Evolutionary conservation across 2,329 filamentous ascomycete genomes (phyloP).

Genomic region (Leptodontidium sp.): DNA sequence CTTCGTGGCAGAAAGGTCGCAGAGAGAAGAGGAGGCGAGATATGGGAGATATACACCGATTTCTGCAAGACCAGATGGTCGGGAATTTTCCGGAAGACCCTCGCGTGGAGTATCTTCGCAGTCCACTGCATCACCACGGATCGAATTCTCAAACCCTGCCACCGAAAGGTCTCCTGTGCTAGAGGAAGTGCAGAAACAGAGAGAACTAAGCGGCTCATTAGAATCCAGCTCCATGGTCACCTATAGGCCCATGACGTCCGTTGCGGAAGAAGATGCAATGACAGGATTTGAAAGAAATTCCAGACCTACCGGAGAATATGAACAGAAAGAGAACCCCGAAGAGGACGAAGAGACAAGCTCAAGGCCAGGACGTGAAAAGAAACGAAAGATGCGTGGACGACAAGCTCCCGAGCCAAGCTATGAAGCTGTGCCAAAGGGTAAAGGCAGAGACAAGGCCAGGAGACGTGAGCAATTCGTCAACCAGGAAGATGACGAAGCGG

Average conservation of each 20-base stretch:
- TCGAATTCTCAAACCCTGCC: neutral
- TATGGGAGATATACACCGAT: conserved; percentile 40
- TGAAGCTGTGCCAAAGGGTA: conserved; percentile 38
- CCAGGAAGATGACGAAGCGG: conserved; percentile 46
- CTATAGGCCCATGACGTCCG: neutral
- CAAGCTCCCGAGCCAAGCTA: conserved; percentile 23
- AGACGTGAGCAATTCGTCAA: conserved; percentile 41
- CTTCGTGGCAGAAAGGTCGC: conserved; percentile 36
- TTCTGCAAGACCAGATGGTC: conserved; percentile 1
- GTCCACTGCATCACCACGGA: neutral
- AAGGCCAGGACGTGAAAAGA: conserved; percentile 24
- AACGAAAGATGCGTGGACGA: conserved; percentile 22
- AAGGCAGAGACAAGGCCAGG: conserved; percentile 44
- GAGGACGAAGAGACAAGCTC: conserved; percentile 23
- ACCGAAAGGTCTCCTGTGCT: neutral
- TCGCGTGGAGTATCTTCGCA: neutral
- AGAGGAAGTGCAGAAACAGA: conserved; percentile 1
- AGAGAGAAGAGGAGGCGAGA: conserved; percentile 41
- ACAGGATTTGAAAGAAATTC: conserved; percentile 3
- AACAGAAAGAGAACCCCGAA: conserved; percentile 5
- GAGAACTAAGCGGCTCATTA: neutral
- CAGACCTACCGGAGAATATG: neutral
- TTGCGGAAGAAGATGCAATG: neutral
- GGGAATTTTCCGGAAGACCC: neutral
- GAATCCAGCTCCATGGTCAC: neutral